phyloP scores from a whole-genome alignment of 2,329 filamentous ascomycete genomes.

The Colletotrichum gigasporum region DNA sequence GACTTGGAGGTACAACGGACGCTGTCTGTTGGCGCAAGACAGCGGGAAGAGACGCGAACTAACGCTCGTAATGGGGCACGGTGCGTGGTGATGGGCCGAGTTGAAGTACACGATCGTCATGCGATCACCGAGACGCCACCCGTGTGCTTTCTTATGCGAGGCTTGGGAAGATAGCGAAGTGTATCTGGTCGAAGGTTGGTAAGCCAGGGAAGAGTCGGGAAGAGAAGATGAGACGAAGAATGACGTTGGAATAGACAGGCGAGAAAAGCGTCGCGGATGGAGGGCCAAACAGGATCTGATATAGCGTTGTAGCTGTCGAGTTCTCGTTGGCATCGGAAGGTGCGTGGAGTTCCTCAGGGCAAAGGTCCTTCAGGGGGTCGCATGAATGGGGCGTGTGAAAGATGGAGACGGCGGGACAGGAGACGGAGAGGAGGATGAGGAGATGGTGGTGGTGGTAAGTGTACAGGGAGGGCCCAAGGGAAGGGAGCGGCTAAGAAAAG shows the following conservation, averaged over 20 bases:
- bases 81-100: not conserved
- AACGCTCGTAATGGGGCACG: not conserved
- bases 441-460: too few species aligned
- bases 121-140: not conserved
- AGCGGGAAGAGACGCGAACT: not conserved
- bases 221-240: not conserved
- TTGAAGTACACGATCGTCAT: not conserved
- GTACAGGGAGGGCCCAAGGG: too few species aligned
- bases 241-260: not conserved
- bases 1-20: too few species aligned
- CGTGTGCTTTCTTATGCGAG: too few species aligned
- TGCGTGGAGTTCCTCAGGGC: not conserved
- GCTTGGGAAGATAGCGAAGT: too few species aligned
- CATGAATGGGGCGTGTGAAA: slow-evolving; percentile 22
- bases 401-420: slow-evolving; percentile 4
- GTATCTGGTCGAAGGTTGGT: too few species aligned
- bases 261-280: not conserved
- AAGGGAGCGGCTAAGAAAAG: not conserved
- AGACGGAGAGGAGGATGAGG: not conserved
- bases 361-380: slow-evolving; percentile 14
- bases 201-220: not conserved
- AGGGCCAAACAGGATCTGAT: slow-evolving; percentile 4
- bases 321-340: not conserved
- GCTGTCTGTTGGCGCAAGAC: too few species aligned
- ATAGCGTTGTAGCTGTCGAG: not conserved